phyloP scores from a whole-genome alignment of 139 green algal species.

The Asterochloris erici region DNA sequence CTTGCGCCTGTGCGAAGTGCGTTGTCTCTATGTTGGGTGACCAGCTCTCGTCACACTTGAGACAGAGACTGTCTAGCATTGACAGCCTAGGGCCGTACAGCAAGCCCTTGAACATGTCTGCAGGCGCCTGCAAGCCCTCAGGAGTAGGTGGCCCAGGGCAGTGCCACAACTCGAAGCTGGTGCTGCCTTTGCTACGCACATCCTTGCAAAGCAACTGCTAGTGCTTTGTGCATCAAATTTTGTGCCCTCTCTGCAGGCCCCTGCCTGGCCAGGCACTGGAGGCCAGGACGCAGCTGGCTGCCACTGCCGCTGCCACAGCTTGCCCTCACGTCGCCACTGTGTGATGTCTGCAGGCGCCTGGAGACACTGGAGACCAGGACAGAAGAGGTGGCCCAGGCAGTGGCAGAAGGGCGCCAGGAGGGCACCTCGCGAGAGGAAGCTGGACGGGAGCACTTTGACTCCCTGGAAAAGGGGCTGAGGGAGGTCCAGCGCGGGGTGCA shows the following conservation, averaged over 20 bases:
- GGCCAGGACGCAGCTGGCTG: background rate
- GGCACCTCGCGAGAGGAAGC: slow-evolving; percentile 30
- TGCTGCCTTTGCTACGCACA: background rate
- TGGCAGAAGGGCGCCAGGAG: slow-evolving; percentile 39
- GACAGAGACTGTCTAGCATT: too few species aligned
- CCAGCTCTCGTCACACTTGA: too few species aligned
- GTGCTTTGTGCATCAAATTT: background rate
- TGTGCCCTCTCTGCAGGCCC: background rate
- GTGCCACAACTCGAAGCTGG: too few species aligned
- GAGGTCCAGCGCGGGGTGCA: slow-evolving; percentile 47
- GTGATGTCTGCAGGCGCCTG: slow-evolving; percentile 28
- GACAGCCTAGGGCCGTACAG: too few species aligned
- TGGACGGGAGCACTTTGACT: slow-evolving; percentile 30
- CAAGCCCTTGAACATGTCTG: too few species aligned
- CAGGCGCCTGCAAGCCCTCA: too few species aligned
- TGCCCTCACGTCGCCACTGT: background rate
- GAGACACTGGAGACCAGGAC: slow-evolving; percentile 38
- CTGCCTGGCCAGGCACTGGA: background rate
- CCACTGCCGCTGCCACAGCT: background rate
- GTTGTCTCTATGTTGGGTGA: too few species aligned
- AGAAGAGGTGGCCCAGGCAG: slow-evolving; percentile 36
- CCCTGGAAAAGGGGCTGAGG: slow-evolving; percentile 35
- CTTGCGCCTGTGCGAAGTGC: too few species aligned
- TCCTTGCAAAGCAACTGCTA: background rate
- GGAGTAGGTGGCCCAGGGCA: too few species aligned